These are phyloP conservation scores for Carnegiea gigantea DNA, from an alignment of 179 eudicot species.

Conservation along the genomic window DNA sequence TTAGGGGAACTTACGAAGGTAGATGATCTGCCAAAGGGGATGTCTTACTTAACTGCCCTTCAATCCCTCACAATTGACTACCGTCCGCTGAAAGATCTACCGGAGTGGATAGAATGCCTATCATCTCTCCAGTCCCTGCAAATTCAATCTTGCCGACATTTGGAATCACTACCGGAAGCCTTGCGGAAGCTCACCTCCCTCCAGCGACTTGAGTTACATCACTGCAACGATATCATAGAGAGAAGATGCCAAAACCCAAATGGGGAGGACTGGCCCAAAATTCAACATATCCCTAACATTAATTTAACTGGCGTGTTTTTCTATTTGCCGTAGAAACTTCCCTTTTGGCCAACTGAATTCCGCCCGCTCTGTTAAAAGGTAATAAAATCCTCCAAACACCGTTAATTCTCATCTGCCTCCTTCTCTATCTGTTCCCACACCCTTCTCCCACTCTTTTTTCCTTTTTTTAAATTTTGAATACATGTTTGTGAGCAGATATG, in stretches of 20 bases:
- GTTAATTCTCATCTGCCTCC: no score
- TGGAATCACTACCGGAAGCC: slow-evolving; percentile 25
- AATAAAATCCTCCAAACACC: no score
- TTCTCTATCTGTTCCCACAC: no score
- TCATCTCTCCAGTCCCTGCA: slow-evolving; percentile 19
- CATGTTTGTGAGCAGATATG: no score
- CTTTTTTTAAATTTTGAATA: no score
- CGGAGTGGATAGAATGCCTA: slow-evolving; percentile 28
- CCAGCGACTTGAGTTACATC: no score
- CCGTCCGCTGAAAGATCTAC: slow-evolving; percentile 11
- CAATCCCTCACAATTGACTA: not conserved
- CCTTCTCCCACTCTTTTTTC: no score
- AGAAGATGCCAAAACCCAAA: slow-evolving; percentile 19
- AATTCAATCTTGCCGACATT: not conserved
- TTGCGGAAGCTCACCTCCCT: slow-evolving; percentile 30
- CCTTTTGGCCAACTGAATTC: rapidly evolving
- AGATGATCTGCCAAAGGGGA: slow-evolving; percentile 18
- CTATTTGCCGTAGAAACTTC: not conserved
- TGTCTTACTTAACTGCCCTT: slow-evolving; percentile 22
- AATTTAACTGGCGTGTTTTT: no score
- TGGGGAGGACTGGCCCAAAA: slow-evolving; percentile 34
- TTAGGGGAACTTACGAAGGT: not conserved
- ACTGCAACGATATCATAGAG: not conserved
- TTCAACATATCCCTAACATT: slow-evolving; percentile 20
- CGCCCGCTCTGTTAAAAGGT: no score